Conservation (phyloP, 306 rosid species). For the Begonia fuchsioides region DNA sequence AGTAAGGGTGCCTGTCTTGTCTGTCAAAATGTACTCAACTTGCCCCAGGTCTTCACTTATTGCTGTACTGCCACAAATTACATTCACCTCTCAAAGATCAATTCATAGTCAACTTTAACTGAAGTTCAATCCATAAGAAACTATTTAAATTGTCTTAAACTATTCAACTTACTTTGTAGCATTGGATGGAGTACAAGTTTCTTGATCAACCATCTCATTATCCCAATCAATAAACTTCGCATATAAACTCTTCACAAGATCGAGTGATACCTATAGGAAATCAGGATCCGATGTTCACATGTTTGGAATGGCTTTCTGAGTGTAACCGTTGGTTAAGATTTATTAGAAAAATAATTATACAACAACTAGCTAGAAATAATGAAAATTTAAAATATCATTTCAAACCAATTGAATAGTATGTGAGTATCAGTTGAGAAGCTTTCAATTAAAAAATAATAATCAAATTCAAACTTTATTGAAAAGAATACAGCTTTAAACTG, state of each 20-base stretch:
- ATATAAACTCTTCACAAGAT: conserved; percentile 86
- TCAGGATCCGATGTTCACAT: conserved; percentile 12
- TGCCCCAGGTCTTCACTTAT: conserved; percentile 99
- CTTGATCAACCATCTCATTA: conserved; percentile 64
- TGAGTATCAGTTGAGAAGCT: neutral
- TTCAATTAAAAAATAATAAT: neutral
- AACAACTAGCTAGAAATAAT: neutral
- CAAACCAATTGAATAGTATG: neutral
- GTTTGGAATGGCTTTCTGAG: conserved; percentile 5
- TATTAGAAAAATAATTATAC: too few species aligned
- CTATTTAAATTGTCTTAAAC: conserved; percentile 7
- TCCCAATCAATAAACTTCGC: conserved; percentile 99
- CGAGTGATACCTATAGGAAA: conserved; percentile 80
- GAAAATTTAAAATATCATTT: neutral
- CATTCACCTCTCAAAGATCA: conserved; percentile 26
- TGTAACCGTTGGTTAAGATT: too few species aligned
- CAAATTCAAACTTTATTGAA: neutral
- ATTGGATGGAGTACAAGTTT: conserved; percentile 73
- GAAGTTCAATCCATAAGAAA: conserved; percentile 2
- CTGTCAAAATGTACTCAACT: conserved; percentile 97
- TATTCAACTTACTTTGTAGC: conserved; percentile 75
- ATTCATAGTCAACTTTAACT: neutral
- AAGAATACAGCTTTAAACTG: too few species aligned
- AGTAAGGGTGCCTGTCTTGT: conserved; percentile 94
- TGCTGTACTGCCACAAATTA: conserved; percentile 92